Evolutionary conservation across 192 early-diverging fungal species (phyloP).

Genomic region (Backusella circina): DNA sequence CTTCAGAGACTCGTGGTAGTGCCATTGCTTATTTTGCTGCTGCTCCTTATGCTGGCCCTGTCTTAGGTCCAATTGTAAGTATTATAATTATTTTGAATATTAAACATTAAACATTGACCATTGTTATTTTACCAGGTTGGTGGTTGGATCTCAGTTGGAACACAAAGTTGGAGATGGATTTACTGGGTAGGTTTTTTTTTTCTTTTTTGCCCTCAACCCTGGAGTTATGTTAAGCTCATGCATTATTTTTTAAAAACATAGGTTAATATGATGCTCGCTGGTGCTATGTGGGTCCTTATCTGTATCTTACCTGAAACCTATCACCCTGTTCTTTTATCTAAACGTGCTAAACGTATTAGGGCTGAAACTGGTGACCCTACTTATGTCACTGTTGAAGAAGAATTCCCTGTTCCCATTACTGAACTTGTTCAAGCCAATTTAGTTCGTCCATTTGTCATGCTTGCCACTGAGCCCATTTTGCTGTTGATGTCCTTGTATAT

Average conservation of each 20-base stretch:
- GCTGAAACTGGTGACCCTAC: constrained; percentile 13
- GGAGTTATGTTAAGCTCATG: background rate
- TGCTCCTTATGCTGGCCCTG: constrained; percentile 29
- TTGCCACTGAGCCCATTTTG: constrained; percentile 28
- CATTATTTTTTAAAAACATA: background rate
- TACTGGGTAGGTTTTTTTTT: constrained; percentile 14
- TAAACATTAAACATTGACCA: background rate
- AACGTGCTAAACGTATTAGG: constrained; percentile 20
- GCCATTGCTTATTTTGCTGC: constrained; percentile 30
- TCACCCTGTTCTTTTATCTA: constrained; percentile 19
- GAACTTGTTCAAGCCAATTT: constrained; percentile 18
- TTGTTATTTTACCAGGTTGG: constrained; percentile 3
- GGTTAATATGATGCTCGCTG: constrained; percentile 26
- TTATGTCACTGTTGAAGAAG: constrained; percentile 30
- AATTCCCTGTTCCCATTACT: constrained; percentile 17
- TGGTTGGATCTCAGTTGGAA: constrained; percentile 28
- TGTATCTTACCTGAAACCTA: constrained; percentile 26
- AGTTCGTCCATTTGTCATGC: constrained; percentile 25
- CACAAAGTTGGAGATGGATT: constrained; percentile 29
- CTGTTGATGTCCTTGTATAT: constrained; percentile 27
- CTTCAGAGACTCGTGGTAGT: constrained; percentile 18
- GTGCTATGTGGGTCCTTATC: constrained; percentile 20
- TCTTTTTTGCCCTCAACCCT: background rate
- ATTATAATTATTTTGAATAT: background rate
- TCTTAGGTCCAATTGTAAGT: constrained; percentile 21